Evolutionary conservation across 305 asterid species (phyloP), one percentile per base, ranked within the genome.

Genomic region (Fraxinus sp.): DNA sequence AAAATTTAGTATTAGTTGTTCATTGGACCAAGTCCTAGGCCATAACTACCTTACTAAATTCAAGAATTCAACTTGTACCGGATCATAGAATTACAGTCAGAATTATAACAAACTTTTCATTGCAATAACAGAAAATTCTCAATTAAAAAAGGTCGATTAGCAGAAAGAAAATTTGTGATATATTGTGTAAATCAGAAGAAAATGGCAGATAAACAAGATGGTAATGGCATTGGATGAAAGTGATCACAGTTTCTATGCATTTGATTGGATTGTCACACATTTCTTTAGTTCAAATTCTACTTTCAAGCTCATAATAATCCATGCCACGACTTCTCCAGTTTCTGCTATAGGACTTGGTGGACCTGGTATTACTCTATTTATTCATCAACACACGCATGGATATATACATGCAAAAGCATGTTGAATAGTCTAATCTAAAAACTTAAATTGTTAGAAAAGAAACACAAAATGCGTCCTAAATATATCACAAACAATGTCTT

Each of bases 231-330:
- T 87, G 20, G 90, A 87, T 79, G 88, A 80, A 10, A 83, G 87
- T 79, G 87, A 87, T 5, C 90, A 87, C 44, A 87, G 90, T 70
- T 85, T 74, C 55, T 87, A 87, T 81, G 88, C 90, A 7, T 66
- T 87, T 55, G 86, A 85, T 13, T 87, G 88, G 90, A 83, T 80
- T 71, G 81, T 85, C 11, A 84, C 80, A 5, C 87, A 87, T 83
- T 52, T 87, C 78, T 68, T 78, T 2, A 57, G 79, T 24, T 46
- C 84, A n/a, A 16, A 0, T 70, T 10, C 85, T 22, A 41, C 28
- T 7, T 85, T 87, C 81, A 87, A 78, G 81, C 85, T 87, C 18
- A 14, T 87, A 13, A 32, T 85, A 64, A 4, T 83, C 16, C 88
- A 87, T 81, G 84, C 85, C 33, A 87, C 46, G 74, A 78, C 59